phyloP scores from a whole-genome alignment of 202 grass and related monocot genomes.

The Alloteropsis angusta region DNA sequence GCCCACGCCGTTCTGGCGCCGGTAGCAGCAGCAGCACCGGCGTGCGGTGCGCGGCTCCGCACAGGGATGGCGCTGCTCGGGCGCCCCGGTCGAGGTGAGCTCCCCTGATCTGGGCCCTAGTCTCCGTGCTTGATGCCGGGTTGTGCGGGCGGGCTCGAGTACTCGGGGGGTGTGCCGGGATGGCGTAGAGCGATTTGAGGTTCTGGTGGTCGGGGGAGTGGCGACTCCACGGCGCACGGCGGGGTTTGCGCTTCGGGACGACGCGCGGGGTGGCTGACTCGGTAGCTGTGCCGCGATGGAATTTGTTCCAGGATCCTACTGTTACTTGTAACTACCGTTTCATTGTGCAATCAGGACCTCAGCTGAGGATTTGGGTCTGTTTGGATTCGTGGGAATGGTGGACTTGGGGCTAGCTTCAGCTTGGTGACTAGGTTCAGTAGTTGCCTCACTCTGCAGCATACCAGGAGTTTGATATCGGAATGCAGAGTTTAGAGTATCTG shows the following conservation, averaged over 20 bases:
- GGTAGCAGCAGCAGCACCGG: neutral
- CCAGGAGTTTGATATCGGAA: neutral
- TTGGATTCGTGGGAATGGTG: neutral
- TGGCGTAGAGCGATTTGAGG: neutral
- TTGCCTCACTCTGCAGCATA: neutral
- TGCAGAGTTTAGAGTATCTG: neutral
- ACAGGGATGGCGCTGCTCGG: conserved; percentile 18
- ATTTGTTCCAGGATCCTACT: neutral
- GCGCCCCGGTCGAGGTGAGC: conserved; percentile 21
- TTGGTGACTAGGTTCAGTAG: neutral
- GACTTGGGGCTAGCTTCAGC: neutral
- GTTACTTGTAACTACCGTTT: neutral
- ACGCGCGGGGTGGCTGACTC: neutral
- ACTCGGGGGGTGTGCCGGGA: neutral
- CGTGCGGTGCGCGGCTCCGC: neutral
- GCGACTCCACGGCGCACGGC: neutral
- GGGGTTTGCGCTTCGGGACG: neutral
- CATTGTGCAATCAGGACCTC: neutral
- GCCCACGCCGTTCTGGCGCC: neutral
- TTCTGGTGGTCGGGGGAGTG: neutral
- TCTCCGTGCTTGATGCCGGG: neutral
- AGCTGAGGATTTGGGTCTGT: neutral
- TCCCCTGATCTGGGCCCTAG: conserved; percentile 18
- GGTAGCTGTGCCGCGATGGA: no score
- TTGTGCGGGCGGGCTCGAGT: neutral